Conservation (phyloP, 805 yeast genomes). For the Vanderwaltozyma tropicalis region DNA sequence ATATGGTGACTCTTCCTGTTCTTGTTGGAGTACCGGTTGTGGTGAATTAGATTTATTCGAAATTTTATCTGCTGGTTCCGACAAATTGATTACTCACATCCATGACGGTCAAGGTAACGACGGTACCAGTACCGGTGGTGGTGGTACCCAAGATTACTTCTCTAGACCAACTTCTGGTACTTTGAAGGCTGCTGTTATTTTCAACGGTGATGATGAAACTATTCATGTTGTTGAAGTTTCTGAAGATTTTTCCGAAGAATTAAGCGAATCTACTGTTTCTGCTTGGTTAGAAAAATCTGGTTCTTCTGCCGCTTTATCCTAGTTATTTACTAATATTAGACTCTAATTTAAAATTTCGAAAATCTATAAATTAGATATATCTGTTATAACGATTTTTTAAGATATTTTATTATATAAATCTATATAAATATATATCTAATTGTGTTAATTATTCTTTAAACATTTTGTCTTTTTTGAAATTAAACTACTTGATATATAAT, state of each 20-base stretch:
- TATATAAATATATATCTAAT: too few species aligned
- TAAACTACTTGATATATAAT: too few species aligned
- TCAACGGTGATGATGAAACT: conserved; percentile 37
- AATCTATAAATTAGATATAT: too few species aligned
- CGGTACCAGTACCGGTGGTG: conserved; percentile 38
- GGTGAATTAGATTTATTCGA: conserved; percentile 97
- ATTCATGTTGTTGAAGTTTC: conserved; percentile 55
- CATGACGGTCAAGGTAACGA: conserved; percentile 47
- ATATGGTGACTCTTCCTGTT: conserved; percentile 76
- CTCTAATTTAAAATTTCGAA: too few species aligned
- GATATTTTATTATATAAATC: too few species aligned
- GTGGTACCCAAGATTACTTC: conserved; percentile 83
- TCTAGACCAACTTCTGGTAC: conserved; percentile 69
- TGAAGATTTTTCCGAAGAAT: conserved; percentile 43
- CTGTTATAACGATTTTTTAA: neutral
- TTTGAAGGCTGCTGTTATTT: conserved; percentile 84
- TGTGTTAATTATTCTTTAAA: neutral
- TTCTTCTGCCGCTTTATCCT: conserved; percentile 32
- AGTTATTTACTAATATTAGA: too few species aligned
- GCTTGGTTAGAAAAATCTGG: conserved; percentile 49
- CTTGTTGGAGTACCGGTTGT: conserved; percentile 96
- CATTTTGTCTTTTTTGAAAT: neutral
- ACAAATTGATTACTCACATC: conserved; percentile 66
- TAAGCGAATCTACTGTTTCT: conserved; percentile 46
- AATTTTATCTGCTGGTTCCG: conserved; percentile 66